Conservation (phyloP, 495 filamentous ascomycete species). For the Annulohypoxylon moriforme region DNA sequence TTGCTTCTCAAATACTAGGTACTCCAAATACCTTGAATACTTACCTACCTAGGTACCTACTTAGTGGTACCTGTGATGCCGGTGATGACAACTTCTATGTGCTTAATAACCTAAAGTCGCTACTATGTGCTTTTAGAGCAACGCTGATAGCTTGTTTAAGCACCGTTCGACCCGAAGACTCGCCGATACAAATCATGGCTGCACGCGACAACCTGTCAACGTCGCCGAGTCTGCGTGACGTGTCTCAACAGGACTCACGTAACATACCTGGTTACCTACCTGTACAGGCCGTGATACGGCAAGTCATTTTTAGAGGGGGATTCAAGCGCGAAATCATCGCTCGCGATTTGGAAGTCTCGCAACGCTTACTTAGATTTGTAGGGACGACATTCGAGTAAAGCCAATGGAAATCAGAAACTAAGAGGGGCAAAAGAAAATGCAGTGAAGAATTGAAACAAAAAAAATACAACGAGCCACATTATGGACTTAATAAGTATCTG, state of each 20-base stretch:
- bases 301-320: too few relatives aligned
- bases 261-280: background rate
- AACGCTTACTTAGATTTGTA: too few relatives aligned
- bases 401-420: too few relatives aligned
- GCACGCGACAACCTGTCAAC: conserved; percentile 24
- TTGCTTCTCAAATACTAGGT: too few relatives aligned
- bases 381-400: too few relatives aligned
- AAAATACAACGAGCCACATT: background rate
- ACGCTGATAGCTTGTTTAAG: background rate
- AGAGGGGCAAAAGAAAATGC: too few relatives aligned
- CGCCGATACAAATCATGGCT: conserved; percentile 16
- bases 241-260: conserved; percentile 11
- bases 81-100: background rate
- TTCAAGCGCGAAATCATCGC: background rate
- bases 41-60: background rate
- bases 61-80: background rate
- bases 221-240: conserved; percentile 24
- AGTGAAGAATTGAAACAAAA: background rate
- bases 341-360: too few relatives aligned
- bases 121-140: background rate
- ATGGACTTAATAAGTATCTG: background rate
- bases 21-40: too few relatives aligned
- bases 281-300: conserved; percentile 4
- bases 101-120: background rate
- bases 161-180: conserved; percentile 6